These are phyloP conservation scores for Botrytis hyacinthi DNA, from an alignment of 2,329 filamentous ascomycete species.

Conservation along the genomic window DNA sequence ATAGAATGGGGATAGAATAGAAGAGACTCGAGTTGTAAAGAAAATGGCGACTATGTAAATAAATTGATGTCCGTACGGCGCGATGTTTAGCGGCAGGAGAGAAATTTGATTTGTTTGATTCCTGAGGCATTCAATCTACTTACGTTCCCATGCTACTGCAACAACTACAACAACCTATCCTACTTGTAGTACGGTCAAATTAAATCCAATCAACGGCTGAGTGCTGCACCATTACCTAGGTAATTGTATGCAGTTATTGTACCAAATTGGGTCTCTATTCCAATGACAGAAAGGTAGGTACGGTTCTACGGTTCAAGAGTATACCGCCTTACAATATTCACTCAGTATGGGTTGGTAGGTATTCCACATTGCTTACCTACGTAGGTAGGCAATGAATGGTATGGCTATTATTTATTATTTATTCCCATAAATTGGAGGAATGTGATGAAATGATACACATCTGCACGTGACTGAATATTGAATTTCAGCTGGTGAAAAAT, in stretches of 20 bases:
- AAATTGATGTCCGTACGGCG: constrained; percentile 3
- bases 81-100: neutral
- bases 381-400: neutral
- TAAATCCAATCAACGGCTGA: neutral
- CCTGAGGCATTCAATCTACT: neutral
- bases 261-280: neutral
- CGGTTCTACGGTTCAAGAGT: neutral
- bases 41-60: constrained; percentile 3
- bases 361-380: neutral
- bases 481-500: neutral
- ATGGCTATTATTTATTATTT: neutral
- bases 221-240: neutral
- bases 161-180: neutral
- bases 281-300: neutral
- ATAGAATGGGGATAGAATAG: neutral
- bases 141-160: neutral
- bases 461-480: neutral
- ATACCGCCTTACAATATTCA: neutral
- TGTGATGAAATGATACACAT: neutral
- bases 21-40: constrained; percentile 10
- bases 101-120: neutral
- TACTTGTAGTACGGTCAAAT: neutral
- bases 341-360: neutral
- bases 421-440: neutral
- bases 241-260: neutral